phyloP scores from a whole-genome alignment of 495 filamentous ascomycete species.

The Lentithecium fluviatile region DNA sequence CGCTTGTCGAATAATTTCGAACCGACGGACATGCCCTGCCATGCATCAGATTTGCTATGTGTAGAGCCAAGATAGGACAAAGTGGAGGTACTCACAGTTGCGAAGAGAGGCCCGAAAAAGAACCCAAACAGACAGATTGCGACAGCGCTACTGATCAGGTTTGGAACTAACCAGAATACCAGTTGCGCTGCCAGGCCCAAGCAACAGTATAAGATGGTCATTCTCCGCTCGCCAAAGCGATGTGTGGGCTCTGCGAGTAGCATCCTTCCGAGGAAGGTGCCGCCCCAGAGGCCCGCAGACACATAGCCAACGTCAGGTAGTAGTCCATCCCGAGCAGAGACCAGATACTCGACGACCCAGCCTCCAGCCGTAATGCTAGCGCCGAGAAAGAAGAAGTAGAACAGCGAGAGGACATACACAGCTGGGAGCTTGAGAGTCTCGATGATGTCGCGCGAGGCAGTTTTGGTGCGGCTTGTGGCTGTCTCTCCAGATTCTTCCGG shows the following conservation, averaged over 20 bases:
- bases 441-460: slow-evolving; percentile 14
- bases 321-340: slow-evolving; percentile 32
- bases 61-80: background rate
- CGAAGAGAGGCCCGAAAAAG: slow-evolving; percentile 33
- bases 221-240: slow-evolving; percentile 52
- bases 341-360: slow-evolving; percentile 36
- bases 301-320: slow-evolving; percentile 38
- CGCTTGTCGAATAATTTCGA: slow-evolving; percentile 22
- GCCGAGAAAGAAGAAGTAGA: slow-evolving; percentile 33
- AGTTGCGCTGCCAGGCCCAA: slow-evolving; percentile 56
- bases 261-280: slow-evolving; percentile 45
- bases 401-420: slow-evolving; percentile 28
- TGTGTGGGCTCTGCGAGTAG: slow-evolving; percentile 56
- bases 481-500: background rate
- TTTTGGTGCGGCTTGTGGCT: background rate
- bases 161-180: slow-evolving; percentile 54
- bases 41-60: no score
- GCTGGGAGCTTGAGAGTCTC: slow-evolving; percentile 20
- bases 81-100: slow-evolving; percentile 21
- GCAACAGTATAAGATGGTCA: slow-evolving; percentile 54
- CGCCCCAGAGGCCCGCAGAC: slow-evolving; percentile 24
- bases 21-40: slow-evolving; percentile 29
- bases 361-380: slow-evolving; percentile 34
- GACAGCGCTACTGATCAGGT: slow-evolving; percentile 22
- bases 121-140: slow-evolving; percentile 24